Percentiles rank a stretch among this genome's conserved stretches.
These are phyloP conservation scores for Polyplosphaeria fusca DNA, from an alignment of 495 filamentous ascomycete species.

Conservation along the genomic window DNA sequence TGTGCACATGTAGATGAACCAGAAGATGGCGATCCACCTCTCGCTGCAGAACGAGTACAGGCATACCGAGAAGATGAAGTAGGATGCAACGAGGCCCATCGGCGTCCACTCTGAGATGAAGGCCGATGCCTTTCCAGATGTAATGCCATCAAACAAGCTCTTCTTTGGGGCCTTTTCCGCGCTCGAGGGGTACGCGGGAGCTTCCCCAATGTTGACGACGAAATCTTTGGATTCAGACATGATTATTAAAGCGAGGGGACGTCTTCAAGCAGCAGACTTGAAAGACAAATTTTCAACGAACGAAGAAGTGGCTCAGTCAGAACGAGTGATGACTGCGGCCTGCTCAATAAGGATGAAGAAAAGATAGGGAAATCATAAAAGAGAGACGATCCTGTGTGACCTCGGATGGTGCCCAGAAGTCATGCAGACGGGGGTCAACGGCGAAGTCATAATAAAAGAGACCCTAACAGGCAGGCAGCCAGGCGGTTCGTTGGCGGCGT, in stretches of 20 bases:
- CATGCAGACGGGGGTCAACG: no score
- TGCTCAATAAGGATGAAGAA: neutral
- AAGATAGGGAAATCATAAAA: neutral
- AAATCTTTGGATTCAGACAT: constrained; percentile 25
- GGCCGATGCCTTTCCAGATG: constrained; percentile 15
- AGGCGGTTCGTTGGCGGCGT: no score
- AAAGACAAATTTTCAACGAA: no score
- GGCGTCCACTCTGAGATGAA: constrained; percentile 43
- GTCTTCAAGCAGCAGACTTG: neutral
- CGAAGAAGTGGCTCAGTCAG: constrained; percentile 12
- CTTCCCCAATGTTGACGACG: constrained; percentile 23
- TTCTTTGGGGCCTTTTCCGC: neutral
- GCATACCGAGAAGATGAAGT: constrained; percentile 41
- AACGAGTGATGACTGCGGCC: constrained; percentile 27
- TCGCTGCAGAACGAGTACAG: constrained; percentile 41
- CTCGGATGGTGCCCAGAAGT: no score
- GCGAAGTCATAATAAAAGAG: no score
- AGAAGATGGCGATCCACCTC: constrained; percentile 38
- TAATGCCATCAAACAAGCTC: neutral
- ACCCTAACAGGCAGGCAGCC: no score
- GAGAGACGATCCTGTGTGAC: neutral
- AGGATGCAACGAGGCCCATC: constrained; percentile 41
- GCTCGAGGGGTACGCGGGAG: neutral
- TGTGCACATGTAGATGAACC: constrained; percentile 41
- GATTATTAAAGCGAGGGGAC: neutral